Evolutionary conservation across 495 filamentous ascomycete genomes (phyloP), one percentile per base, ranked within the genome.

Genomic region (Aspergillus leporis): DNA sequence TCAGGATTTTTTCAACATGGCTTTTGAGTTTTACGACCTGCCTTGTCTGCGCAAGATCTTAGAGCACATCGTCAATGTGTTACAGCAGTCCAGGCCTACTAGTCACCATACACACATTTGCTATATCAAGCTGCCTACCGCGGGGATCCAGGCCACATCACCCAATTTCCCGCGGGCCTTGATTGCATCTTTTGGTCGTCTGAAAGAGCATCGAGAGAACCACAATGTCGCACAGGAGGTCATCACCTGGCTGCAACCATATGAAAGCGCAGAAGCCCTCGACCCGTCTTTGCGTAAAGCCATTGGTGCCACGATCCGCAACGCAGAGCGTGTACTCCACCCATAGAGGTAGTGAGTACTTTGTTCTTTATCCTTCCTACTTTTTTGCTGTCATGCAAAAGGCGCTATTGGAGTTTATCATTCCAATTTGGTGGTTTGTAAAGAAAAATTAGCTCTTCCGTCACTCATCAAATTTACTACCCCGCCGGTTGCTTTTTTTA

Each of bases 1-100:
- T 1, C 82, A 85, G 59, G 75, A 84, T 12, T 96, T 97, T 71
- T 97, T 93, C 66, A 79, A 89, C 62, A 83, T 93, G 72, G 90
- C 92, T 59, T 81, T 83, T 7, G 74, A 78, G 2, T 96, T 96
- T 64, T 69, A 74, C 32, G 70, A 81, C 25, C 69, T 90, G 18
- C 83, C 85, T 5, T 89, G 87, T 61, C 74, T 88, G 46, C 70
- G 62, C 46, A 88, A 78, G 65, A 85, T 98, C n/a, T 72, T 93
- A 19, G 82, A 86, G 52, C 91, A 95, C 72, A 85, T 96, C 34
- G 71, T 94, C 22, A 81, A 83, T 48, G 75, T 76, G 47, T 83
- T 93, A 75, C 75, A 76, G 50, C 74, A 86, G 53, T 61, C 69
- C 31, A 85, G 82, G 51, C 83, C 90, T 8, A 71, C 75, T 50